Percentiles rank a stretch among this genome's conserved stretches.
Evolutionary conservation across 306 rosid species (phyloP).

Genomic region (Adenanthera pavonina): DNA sequence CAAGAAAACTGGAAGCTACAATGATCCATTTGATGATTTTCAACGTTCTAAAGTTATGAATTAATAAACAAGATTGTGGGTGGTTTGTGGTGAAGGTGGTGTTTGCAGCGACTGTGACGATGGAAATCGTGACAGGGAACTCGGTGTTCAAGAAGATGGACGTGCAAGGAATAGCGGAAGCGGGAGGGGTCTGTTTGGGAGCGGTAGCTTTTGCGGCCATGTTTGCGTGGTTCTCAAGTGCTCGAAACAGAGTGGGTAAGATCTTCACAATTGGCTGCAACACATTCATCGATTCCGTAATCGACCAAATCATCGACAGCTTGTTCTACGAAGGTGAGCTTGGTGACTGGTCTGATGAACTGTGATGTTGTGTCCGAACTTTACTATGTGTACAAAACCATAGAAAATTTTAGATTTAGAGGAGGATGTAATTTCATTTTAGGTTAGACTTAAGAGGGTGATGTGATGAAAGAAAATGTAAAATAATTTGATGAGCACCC

Average conservation of each 20-base stretch:
- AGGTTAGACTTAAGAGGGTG: background rate
- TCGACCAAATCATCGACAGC: constrained; percentile 86
- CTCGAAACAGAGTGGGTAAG: constrained; percentile 69
- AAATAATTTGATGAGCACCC: background rate
- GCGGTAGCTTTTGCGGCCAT: constrained; percentile 72
- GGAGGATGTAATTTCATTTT: no score
- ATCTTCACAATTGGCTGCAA: constrained; percentile 68
- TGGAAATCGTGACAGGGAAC: constrained; percentile 76
- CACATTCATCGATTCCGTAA: constrained; percentile 71
- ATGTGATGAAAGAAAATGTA: no score
- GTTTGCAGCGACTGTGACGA: constrained; percentile 76
- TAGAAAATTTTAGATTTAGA: no score
- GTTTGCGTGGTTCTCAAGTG: constrained; percentile 81
- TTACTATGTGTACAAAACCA: background rate
- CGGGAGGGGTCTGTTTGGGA: constrained; percentile 74
- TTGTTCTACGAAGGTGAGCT: constrained; percentile 69
- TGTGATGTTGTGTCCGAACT: constrained; percentile 26
- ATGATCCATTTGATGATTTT: background rate
- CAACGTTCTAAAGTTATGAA: background rate
- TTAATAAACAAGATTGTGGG: no score
- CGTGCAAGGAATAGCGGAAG: constrained; percentile 67
- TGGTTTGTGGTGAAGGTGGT: constrained; percentile 58
- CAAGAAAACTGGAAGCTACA: background rate
- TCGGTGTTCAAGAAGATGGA: constrained; percentile 85
- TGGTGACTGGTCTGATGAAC: constrained; percentile 66